Base-by-base conservation (phyloP, 257 asterid genomes). In the Przewalskia tangutica region DNA sequence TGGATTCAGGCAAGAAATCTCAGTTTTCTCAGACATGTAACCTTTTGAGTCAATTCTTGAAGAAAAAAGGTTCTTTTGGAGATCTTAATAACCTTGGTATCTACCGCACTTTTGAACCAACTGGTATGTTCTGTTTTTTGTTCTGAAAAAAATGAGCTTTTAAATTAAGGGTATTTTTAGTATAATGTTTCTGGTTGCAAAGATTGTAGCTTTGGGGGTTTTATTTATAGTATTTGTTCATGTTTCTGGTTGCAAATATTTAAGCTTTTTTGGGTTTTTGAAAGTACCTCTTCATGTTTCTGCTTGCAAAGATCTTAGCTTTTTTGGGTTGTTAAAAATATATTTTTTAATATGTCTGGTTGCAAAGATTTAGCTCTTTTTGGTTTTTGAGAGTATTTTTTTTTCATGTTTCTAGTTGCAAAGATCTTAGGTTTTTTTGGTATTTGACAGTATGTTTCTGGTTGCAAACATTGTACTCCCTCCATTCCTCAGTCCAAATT, bases 21-120 rank as follows among this genome's bases (percentile, higher is more conserved):
- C 81, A 73, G 77, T 85, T 85, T 44, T 58, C 84, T 2, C 88
- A 85, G 8, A 85, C 88, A 3, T 85, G 88, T 68, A 80, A 20
- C 8, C 79, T 71, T 20, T 82, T 82, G 84, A 85, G 88, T 2
- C 88, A 85, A 44, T 85, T 82, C 77, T 70, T 85, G 79, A 85
- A 81, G 60, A 80, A 85, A n/a, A 85, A 71, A 1, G 84, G 85
- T 34, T 68, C 79, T 32, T 42, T 85, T 14, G 75, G 85, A 53
- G 88, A 85, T 42, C 82, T 85, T 42, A 82, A 71, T 46, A 20
- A 8, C 12, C 82, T 82, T 27, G 88, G 88, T 9, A 27, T 85
- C 51, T 42, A 83, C 14, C 50, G 56, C 14, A 83, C 16, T 42
- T 65, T 77, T 17, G 82, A 83, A 51, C n/a, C 60, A 32, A 68